These are phyloP conservation scores for Cryptosporidium baileyi DNA, from an alignment of 169 alveolate species.

Conservation along the genomic window DNA sequence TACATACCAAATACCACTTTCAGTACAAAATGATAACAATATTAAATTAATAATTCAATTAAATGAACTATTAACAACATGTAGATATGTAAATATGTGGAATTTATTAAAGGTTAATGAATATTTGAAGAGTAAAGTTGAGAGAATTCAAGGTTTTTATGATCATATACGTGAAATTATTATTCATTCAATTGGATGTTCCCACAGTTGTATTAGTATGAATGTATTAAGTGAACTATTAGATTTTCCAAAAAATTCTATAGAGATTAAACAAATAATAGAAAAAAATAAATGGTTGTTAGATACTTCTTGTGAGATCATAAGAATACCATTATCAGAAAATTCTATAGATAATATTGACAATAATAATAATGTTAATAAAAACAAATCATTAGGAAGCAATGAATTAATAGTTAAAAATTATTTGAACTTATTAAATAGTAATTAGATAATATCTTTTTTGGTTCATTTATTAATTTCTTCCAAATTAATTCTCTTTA, in stretches of 20 bases:
- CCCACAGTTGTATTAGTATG: slow-evolving; percentile 60
- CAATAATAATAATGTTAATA: not conserved
- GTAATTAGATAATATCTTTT: slow-evolving; percentile 10
- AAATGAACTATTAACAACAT: slow-evolving; percentile 21
- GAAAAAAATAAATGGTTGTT: slow-evolving; percentile 41
- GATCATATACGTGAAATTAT: slow-evolving; percentile 34
- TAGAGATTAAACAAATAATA: slow-evolving; percentile 5
- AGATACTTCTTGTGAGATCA: slow-evolving; percentile 26
- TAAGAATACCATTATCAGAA: slow-evolving; percentile 27
- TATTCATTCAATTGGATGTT: slow-evolving; percentile 2
- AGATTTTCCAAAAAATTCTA: slow-evolving; percentile 39
- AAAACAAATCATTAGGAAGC: slow-evolving; percentile 14
- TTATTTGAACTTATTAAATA: slow-evolving; percentile 8
- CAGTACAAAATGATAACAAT: slow-evolving; percentile 24
- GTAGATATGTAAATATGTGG: slow-evolving; percentile 54
- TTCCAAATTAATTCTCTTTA: not conserved
- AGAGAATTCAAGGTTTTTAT: slow-evolving; percentile 11
- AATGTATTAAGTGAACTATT: slow-evolving; percentile 23
- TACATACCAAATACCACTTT: slow-evolving; percentile 41
- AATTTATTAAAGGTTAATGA: not conserved
- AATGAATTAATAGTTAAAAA: slow-evolving; percentile 27
- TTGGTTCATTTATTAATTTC: not conserved
- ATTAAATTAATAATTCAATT: slow-evolving; percentile 16
- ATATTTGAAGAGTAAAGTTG: not conserved
- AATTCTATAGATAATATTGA: slow-evolving; percentile 9